Percentiles rank a stretch among this genome's conserved stretches.
Evolutionary conservation across 1,284 basidiomycete genomes (phyloP).

Genomic region (Ceratobasidium papillatum): DNA sequence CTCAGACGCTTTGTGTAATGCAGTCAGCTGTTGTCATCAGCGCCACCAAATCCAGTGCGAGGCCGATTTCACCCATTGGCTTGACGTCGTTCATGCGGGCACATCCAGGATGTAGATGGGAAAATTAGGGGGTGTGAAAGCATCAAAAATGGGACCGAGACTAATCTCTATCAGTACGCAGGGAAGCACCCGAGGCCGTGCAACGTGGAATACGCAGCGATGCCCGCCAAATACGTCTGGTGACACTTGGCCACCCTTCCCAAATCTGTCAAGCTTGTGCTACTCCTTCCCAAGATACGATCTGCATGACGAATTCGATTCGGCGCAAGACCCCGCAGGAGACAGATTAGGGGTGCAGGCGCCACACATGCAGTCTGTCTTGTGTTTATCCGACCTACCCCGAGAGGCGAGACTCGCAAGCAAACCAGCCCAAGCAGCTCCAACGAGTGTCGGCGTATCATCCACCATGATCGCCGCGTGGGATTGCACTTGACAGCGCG

Average conservation of each 20-base stretch:
- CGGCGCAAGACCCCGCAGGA: neutral
- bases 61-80: neutral
- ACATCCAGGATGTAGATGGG: neutral
- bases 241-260: constrained; percentile 13
- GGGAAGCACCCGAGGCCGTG: neutral
- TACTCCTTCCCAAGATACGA: neutral
- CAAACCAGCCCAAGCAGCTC: constrained; percentile 26
- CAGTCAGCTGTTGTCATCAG: neutral
- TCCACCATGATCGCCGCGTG: neutral
- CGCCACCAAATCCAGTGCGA: neutral
- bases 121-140: neutral
- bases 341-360: neutral
- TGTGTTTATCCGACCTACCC: constrained; percentile 11
- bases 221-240: neutral
- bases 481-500: neutral
- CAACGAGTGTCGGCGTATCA: constrained; percentile 35
- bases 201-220: neutral
- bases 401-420: neutral
- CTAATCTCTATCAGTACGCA: neutral
- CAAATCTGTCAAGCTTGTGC: neutral
- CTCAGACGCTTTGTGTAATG: neutral
- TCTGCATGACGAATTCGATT: neutral
- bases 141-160: neutral
- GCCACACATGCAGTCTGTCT: constrained; percentile 9
- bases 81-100: neutral